Base-by-base conservation (phyloP, 129 eudicot species). In the Artemisia annua region DNA sequence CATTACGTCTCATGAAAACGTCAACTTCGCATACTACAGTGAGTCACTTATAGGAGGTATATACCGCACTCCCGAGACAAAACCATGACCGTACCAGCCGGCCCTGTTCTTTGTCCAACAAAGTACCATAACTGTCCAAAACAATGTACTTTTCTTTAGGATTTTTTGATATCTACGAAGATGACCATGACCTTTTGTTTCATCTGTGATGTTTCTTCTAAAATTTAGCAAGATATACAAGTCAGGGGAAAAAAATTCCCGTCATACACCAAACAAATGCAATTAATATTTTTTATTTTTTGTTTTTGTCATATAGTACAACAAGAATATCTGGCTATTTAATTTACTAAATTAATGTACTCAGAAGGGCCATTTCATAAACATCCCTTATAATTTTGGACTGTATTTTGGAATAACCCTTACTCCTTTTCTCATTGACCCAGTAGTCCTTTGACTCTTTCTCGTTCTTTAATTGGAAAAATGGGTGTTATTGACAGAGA, bases 101-200 rank as follows among this genome's bases (percentile, higher is more conserved):
- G 73, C 73, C 50, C 3, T 69, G 62, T n/a, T 68, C 16, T 50
- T 68, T n/a, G 73, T 11, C 73, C 26, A 4, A 22, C 19, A 68
- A 68, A 68, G 73, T 68, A 68, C 73, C 73, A 51, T 49, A 68
- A 68, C 48, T 7, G 51, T 44, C 73, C 61, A 68, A 68, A 14
- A 13, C 4, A 14, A 50, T 68, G 59, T 68, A 68, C 72, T 68
- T 68, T 68, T 68, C 59, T 24, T 50, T 49, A 2, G 6, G 14
- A 57, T 53, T n/a, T n/a, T 14, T 7, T 22, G 60, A 62, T 30
- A 30, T 62, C 14, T 3, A 48, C 56, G 19, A 66, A 46, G 56
- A 18, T 19, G 71, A 18, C 51, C 20, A 48, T 10, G 43, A 13
- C 66, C 66, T 26, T 60, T 12, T 67, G 57, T 22, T 48, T 48